Conservation (phyloP, 306 rosid genomes). For the Abrus precatorius region DNA sequence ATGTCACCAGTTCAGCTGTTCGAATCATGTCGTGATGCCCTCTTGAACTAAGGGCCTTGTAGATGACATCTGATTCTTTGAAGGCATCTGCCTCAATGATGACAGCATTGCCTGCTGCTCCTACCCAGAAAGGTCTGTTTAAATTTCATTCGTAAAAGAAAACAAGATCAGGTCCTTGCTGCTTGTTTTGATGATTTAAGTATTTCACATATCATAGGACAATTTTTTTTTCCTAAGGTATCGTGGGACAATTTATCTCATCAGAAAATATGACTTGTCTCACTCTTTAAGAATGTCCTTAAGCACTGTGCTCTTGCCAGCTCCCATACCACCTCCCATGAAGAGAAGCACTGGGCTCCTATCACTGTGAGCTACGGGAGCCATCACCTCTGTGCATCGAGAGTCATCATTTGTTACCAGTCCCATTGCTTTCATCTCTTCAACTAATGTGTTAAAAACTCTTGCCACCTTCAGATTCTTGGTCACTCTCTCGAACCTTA, state of each 20-base stretch:
- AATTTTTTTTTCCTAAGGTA: too few species aligned
- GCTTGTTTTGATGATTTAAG: conserved; percentile 12
- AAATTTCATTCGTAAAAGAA: conserved; percentile 49
- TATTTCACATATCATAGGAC: not conserved
- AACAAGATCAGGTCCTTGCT: conserved; percentile 40
- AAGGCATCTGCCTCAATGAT: conserved; percentile 96
- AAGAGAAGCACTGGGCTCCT: conserved; percentile 95
- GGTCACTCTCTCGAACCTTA: conserved; percentile 89
- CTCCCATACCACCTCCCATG: conserved; percentile 99
- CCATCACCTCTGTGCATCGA: conserved; percentile 96
- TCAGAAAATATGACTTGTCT: conserved; percentile 30
- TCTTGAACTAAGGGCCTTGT: conserved; percentile 89
- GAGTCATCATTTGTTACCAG: conserved; percentile 77
- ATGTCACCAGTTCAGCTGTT: conserved; percentile 89
- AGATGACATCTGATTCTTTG: conserved; percentile 96
- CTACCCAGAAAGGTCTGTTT: conserved; percentile 90
- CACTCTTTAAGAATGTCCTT: conserved; percentile 99
- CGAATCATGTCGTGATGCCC: conserved; percentile 91
- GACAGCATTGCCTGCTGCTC: conserved; percentile 91
- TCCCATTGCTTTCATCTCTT: conserved; percentile 99
- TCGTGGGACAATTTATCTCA: too few species aligned
- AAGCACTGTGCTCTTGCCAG: conserved; percentile 96
- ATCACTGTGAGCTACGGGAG: conserved; percentile 91
- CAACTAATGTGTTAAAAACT: conserved; percentile 86
- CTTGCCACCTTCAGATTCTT: conserved; percentile 97